A percentile compares a stretch with the other conserved stretches of the same genome.
These are phyloP conservation scores for Ogataea philodendri DNA, from an alignment of 805 yeast species.

Conservation along the genomic window DNA sequence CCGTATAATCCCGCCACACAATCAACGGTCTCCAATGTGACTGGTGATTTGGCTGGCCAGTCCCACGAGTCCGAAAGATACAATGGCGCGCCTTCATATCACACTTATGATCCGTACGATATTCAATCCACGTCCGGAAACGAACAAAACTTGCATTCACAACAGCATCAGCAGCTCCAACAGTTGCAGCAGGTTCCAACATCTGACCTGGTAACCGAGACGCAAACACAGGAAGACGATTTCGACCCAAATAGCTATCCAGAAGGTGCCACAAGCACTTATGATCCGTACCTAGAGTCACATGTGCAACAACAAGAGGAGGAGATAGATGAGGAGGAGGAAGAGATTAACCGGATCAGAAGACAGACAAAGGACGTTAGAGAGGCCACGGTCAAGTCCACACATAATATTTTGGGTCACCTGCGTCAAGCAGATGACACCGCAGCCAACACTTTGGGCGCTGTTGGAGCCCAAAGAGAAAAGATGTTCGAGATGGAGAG, in stretches of 20 bases:
- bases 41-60: constrained; percentile 10
- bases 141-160: constrained; percentile 1
- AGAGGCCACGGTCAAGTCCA: constrained; percentile 80
- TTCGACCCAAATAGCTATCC: constrained; percentile 33
- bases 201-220: constrained; percentile 2
- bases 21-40: constrained; percentile 23
- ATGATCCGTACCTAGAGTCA: constrained; percentile 26
- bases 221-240: constrained; percentile 16
- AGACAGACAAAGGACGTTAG: constrained; percentile 62
- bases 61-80: constrained; percentile 4
- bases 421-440: constrained; percentile 71
- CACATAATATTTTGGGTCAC: constrained; percentile 75
- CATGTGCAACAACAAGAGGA: constrained; percentile 36
- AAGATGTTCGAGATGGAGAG: constrained; percentile 76
- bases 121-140: not conserved
- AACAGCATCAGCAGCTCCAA: constrained; percentile 12
- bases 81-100: constrained; percentile 22
- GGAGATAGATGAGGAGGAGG: constrained; percentile 85
- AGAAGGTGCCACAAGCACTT: constrained; percentile 17
- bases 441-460: constrained; percentile 81
- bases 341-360: constrained; percentile 77
- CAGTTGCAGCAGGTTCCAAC: constrained; percentile 10
- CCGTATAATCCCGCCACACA: constrained; percentile 24
- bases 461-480: constrained; percentile 93
- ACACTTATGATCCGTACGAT: constrained; percentile 30